A percentile compares a stretch with the other conserved stretches of the same genome.
These are phyloP conservation scores for Cladosporium sp. DNA, from an alignment of 2,329 filamentous ascomycete species.

Conservation along the genomic window DNA sequence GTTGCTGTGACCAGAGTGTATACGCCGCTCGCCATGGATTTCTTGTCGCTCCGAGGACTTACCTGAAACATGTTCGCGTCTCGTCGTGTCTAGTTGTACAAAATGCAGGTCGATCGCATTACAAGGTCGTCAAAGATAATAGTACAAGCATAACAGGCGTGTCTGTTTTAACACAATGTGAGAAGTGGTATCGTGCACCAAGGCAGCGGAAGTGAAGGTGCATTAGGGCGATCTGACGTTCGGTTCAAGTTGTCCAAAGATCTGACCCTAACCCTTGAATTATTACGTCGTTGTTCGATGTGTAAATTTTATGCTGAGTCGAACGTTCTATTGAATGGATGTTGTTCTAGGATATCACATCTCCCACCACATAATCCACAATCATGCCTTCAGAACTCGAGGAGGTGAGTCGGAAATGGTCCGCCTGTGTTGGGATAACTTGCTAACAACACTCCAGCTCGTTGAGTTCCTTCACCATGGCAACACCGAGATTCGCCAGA, in stretches of 20 bases:
- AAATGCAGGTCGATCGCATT: conserved; percentile 6
- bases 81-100: conserved; percentile 19
- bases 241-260: background rate
- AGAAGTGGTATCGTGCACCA: background rate
- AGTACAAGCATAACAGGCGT: conserved; percentile 12
- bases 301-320: conserved; percentile 18
- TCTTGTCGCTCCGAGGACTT: background rate
- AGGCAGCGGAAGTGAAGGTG: background rate
- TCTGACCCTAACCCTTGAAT: background rate
- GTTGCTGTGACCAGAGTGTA: background rate
- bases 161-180: background rate
- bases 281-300: background rate
- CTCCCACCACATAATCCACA: background rate
- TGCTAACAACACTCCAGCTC: conserved; percentile 56
- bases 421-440: background rate
- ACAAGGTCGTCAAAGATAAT: conserved; percentile 5
- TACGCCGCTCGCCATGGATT: background rate
- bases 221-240: conserved; percentile 2
- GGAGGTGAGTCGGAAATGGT: conserved; percentile 1
- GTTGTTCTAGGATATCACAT: conserved; percentile 30
- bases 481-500: conserved; percentile 84
- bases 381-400: conserved; percentile 20
- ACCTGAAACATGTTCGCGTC: conserved; percentile 20
- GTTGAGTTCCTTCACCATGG: conserved; percentile 92
- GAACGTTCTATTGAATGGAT: conserved; percentile 25